These are phyloP conservation scores for Septoria petroselini DNA, from an alignment of 2,329 filamentous ascomycete species.

Conservation along the genomic window DNA sequence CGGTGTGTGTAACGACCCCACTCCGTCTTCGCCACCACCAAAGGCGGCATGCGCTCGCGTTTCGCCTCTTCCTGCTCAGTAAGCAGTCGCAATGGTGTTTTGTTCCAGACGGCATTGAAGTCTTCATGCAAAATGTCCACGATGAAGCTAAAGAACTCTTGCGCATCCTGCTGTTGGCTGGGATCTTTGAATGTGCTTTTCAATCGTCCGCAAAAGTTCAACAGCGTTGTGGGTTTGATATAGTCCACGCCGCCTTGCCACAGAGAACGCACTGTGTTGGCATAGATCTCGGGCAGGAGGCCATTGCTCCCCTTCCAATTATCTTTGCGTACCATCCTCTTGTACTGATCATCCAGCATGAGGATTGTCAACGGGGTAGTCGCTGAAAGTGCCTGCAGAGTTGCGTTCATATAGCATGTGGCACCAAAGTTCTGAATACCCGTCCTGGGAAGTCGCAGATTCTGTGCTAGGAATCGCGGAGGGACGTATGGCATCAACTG, in stretches of 20 bases:
- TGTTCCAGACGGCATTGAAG: slow-evolving; percentile 67
- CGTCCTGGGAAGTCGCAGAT: slow-evolving; percentile 56
- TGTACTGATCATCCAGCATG: slow-evolving; percentile 64
- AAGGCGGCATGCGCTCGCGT: slow-evolving; percentile 59
- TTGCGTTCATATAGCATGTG: slow-evolving; percentile 92
- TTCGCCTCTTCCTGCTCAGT: slow-evolving; percentile 59
- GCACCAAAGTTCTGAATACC: slow-evolving; percentile 77
- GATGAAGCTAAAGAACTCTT: slow-evolving; percentile 83
- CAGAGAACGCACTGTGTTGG: slow-evolving; percentile 58
- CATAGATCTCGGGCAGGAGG: slow-evolving; percentile 60
- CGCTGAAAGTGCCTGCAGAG: slow-evolving; percentile 75
- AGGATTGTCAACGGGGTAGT: slow-evolving; percentile 61
- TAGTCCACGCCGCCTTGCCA: slow-evolving; percentile 58
- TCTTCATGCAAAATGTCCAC: slow-evolving; percentile 82
- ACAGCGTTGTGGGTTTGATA: slow-evolving; percentile 48
- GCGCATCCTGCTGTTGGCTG: slow-evolving; percentile 79
- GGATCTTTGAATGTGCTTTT: slow-evolving; percentile 57
- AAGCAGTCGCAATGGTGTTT: slow-evolving; percentile 56
- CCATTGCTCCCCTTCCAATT: slow-evolving; percentile 66
- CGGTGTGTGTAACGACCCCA: slow-evolving; percentile 69
- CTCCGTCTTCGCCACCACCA: slow-evolving; percentile 67
- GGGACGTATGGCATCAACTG: slow-evolving; percentile 47
- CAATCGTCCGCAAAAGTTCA: slow-evolving; percentile 61
- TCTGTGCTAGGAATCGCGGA: slow-evolving; percentile 44
- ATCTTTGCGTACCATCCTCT: slow-evolving; percentile 55